Evolutionary conservation across 164 flowering plant genomes (phyloP), one percentile per base, ranked within the genome.

Genomic region (Annona squamosa): DNA sequence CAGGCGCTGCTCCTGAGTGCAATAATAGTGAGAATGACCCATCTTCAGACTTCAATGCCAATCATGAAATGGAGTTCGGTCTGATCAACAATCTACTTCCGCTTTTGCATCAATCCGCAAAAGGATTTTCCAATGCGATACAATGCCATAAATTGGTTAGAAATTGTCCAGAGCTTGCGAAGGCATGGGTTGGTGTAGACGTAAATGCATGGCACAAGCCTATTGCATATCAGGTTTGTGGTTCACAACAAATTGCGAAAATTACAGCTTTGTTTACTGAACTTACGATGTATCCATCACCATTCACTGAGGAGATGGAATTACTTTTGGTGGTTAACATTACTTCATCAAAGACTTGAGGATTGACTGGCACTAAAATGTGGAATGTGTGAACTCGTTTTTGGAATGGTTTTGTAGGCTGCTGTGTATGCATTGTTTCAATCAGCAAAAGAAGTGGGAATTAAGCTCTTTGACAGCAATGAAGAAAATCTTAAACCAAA

Each of bases 141-240:
- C 79, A 83, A 77, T 72, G 77, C 7, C 83, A 81, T 77, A 80
- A 75, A 59, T 69, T 82, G 63, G 71, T 73, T 57, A 76, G 83
- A 80, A 81, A 78, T 12, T 72, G 81, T 63, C 71, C 88, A 48
- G 84, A 81, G 76, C 82, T 90, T 72, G 78, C 91, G 12, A 85
- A 79, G 80, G 95, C 95, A 17, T 90, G 92, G 91, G 66, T 78
- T 52, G 95, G 91, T 59, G 84, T 85, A 68, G 92, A 88, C 81
- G 88, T 87, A 61, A 84, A 86, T 80, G 82, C 83, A 41, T 88
- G 95, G 95, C 91, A 88, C 71, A 85, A 74, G 75, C 82, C 76
- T 46, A 71, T 86, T 68, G 84, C 91, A 3, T 82, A 86, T 83
- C 86, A 82, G 90, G 95, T 88, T 75, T 42, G 63, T 41, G 68